Percentiles rank a stretch among this genome's conserved stretches.
Conservation (phyloP, 805 yeast species). For the Cyberlindnera lachancei region DNA sequence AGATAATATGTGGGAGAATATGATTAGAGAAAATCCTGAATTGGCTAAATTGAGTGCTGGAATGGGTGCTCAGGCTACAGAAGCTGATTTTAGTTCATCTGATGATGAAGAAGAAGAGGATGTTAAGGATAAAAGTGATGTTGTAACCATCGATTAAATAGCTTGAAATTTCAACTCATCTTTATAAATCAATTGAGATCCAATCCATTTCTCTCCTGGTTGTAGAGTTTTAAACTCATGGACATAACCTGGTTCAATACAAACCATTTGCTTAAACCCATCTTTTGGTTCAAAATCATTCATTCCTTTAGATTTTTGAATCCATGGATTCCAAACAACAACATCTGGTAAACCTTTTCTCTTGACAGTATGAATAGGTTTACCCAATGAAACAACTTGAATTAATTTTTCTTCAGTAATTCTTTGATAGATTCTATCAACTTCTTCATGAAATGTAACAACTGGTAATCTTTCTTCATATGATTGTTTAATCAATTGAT, state of each 20-base stretch:
- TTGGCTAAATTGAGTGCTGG: constrained; percentile 12
- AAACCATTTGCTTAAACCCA: constrained; percentile 83
- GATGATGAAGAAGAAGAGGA: constrained; percentile 25
- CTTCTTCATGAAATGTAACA: constrained; percentile 59
- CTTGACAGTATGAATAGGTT: constrained; percentile 59
- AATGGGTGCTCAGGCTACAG: constrained; percentile 12
- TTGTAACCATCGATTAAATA: constrained; percentile 18
- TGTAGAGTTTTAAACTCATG: constrained; percentile 52
- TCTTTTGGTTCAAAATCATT: constrained; percentile 80
- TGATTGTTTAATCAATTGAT: constrained; percentile 60
- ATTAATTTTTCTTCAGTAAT: constrained; percentile 47
- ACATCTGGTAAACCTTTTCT: constrained; percentile 56
- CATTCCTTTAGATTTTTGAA: constrained; percentile 72
- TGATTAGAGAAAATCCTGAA: constrained; percentile 13
- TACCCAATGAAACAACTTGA: constrained; percentile 65
- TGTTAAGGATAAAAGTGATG: neutral
- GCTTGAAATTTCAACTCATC: constrained; percentile 60
- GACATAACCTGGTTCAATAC: constrained; percentile 93
- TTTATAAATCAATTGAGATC: constrained; percentile 48
- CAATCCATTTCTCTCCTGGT: constrained; percentile 76
- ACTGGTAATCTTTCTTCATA: constrained; percentile 73
- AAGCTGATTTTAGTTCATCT: constrained; percentile 24
- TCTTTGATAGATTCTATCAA: constrained; percentile 75
- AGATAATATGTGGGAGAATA: constrained; percentile 2
- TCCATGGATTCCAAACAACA: constrained; percentile 99